Evolutionary conservation across 2,329 filamentous ascomycete genomes (phyloP).

Genomic region (Colletotrichum theobromicola): DNA sequence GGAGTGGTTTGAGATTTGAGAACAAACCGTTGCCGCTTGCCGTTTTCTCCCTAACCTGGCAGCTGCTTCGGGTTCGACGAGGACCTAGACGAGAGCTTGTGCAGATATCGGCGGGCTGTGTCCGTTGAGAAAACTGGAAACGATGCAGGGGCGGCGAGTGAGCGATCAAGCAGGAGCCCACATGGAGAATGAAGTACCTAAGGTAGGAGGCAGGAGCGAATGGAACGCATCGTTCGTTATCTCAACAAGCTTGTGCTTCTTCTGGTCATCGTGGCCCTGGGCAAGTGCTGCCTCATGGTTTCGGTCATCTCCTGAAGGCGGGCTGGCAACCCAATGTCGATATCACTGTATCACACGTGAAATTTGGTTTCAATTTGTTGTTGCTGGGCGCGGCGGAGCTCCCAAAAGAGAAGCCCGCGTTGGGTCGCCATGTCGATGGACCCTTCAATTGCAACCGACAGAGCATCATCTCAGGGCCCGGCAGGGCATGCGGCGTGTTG

Average conservation of each 20-base stretch:
- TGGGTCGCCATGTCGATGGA: neutral
- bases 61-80: conserved; percentile 9
- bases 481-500: neutral
- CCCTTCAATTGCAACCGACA: neutral
- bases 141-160: neutral
- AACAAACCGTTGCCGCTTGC: neutral
- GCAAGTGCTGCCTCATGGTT: neutral
- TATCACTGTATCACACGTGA: neutral
- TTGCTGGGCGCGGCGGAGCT: neutral
- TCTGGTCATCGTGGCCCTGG: neutral
- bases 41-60: neutral
- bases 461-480: neutral
- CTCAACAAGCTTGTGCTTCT: neutral
- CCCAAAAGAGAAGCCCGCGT: neutral
- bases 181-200: no score
- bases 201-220: neutral
- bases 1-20: neutral
- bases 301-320: neutral
- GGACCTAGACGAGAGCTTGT: neutral
- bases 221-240: neutral
- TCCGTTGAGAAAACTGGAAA: neutral
- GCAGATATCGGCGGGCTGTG: neutral
- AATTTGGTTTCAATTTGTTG: neutral
- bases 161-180: neutral
- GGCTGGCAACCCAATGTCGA: neutral